phyloP scores from a whole-genome alignment of 345 rosid species.

The Citropsis articulata region DNA sequence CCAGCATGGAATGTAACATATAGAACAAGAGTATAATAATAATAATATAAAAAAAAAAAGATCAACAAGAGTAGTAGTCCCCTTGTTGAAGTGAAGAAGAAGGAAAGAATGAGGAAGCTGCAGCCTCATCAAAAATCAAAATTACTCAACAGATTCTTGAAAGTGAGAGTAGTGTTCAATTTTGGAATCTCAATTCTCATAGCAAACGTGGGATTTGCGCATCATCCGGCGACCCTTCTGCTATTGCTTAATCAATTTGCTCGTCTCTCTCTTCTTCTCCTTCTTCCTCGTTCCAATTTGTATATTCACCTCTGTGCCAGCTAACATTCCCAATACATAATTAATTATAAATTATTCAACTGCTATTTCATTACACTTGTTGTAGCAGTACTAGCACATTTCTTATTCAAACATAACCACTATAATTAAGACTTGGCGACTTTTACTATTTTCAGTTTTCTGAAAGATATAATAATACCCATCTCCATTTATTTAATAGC shows the following conservation, averaged over 20 bases:
- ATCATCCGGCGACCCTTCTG: constrained; percentile 44
- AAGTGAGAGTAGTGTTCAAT: background rate
- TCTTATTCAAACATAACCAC: no score
- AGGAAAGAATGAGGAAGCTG: constrained; percentile 32
- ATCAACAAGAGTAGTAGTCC: background rate
- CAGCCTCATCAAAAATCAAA: constrained; percentile 2
- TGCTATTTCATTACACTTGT: constrained; percentile 10
- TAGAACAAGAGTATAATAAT: background rate
- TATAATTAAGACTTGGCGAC: no score
- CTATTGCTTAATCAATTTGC: constrained; percentile 5
- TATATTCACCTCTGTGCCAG: constrained; percentile 39
- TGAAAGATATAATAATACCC: background rate
- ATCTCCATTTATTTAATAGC: background rate
- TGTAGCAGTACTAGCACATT: background rate
- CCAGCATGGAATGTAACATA: constrained; percentile 27
- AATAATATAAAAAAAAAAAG: background rate
- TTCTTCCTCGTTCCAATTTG: background rate
- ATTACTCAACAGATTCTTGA: background rate
- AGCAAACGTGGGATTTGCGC: constrained; percentile 40
- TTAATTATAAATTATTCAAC: background rate
- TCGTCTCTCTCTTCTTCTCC: constrained; percentile 1
- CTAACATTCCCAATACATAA: constrained; percentile 43
- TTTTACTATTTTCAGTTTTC: no score
- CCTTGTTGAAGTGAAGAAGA: constrained; percentile 21
- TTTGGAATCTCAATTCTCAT: constrained; percentile 34